Conservation (phyloP, 2,329 filamentous ascomycete species). For the Pyricularia sp. region DNA sequence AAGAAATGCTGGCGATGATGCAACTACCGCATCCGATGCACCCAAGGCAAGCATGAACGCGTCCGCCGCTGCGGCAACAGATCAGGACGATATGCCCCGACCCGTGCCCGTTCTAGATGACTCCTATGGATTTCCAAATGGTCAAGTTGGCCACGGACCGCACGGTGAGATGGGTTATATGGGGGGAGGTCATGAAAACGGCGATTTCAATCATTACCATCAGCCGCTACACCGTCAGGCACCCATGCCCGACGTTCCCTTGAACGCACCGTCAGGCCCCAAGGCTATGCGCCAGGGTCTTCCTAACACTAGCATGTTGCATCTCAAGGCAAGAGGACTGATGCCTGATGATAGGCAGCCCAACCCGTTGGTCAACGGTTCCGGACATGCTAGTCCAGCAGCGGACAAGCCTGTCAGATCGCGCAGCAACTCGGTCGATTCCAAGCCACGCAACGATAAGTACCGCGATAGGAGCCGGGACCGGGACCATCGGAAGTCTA, state of each 20-base stretch:
- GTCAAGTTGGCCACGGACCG: not conserved
- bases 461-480: not conserved
- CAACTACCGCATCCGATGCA: slow-evolving; percentile 8
- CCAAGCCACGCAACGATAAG: slow-evolving; percentile 7
- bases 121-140: not conserved
- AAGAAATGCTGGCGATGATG: not conserved
- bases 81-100: not conserved
- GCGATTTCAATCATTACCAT: not conserved
- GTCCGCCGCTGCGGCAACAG: slow-evolving; percentile 2
- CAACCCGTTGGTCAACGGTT: slow-evolving; percentile 11
- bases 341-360: slow-evolving; percentile 6
- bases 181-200: not conserved
- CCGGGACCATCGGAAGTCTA: not conserved
- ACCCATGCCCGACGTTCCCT: slow-evolving; percentile 28
- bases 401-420: slow-evolving; percentile 23
- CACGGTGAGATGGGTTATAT: not conserved
- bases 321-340: slow-evolving; percentile 39
- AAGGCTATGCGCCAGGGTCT: slow-evolving; percentile 88
- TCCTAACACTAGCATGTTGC: slow-evolving; percentile 65
- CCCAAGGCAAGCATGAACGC: slow-evolving; percentile 14
- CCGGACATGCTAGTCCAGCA: slow-evolving; percentile 7
- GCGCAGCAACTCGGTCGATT: slow-evolving; percentile 33
- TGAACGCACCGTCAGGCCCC: slow-evolving; percentile 79
- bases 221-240: not conserved
- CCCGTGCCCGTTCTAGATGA: slow-evolving; percentile 3